Evolutionary conservation across 768 basidiomycete genomes (phyloP), one percentile per base, ranked within the genome.

Genomic region (Pholiota molesta): DNA sequence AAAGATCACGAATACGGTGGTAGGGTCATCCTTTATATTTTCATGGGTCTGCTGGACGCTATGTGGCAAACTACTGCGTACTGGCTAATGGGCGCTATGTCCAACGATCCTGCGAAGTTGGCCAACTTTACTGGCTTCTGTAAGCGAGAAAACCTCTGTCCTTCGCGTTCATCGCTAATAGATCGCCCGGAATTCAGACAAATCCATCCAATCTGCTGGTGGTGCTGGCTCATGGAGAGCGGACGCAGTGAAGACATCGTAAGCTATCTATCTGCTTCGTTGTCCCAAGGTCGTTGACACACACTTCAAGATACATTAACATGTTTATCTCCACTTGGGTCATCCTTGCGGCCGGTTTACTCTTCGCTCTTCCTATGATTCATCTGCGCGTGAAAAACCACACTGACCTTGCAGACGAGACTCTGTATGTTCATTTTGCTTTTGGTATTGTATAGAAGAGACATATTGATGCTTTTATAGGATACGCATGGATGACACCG

Each of bases 1-100:
- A 74, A 70, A 55, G 84, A 88, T 65, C 62, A 72, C 1, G 74
- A 73, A 1, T 94, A 90, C 68, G 74, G 81, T 10, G 83, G 79
- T 52, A 80, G 80, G 53, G 75, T 87, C 7, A 81, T 81, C 75
- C 74, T 94, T 2, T 92, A 87, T 73, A 83, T 90, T 63, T 83
- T 87, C 73, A 90, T 85, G 63, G 90, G 91, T 29, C 68, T 94
- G 13, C 79, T 92, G 60, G 93, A 94, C 64, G 81, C 92, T 1
- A 88, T 91, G 85, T 94, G 92, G 90, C 93, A 94, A 71, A 92
- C 90, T 0, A 86, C 86, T 0, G 86, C 87, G 5, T 92, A 92
- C 72, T 92, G 90, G 90, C 78, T 91, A 64, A 88, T 92, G 85
- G 92, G 92, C 39, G 88, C 90, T 10, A 91, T 95, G 88, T 91